Evolutionary conservation across 73 alveolate genomes (phyloP), one percentile per base, ranked within the genome.

Genomic region (Breviolum minutum): DNA sequence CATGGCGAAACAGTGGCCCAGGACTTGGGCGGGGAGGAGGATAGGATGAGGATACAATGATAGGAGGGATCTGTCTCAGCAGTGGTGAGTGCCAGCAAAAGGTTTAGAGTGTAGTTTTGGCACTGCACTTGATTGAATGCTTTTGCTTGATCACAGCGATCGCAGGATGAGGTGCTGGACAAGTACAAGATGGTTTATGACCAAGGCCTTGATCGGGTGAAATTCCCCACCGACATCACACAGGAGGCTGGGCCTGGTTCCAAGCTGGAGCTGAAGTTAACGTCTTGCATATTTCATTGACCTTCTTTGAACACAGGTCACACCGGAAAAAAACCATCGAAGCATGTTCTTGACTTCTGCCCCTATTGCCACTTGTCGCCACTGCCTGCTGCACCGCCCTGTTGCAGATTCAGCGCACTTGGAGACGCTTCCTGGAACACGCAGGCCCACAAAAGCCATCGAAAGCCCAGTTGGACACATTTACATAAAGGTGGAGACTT

Each of bases 151-250:
- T 68, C 77, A 68, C 54, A 40, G 5, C 54, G n/a, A n/a, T 68
- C 77, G 77, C 87, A 92, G 98, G 98, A 92, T 54, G 98, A 92
- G 90, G 98, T 92, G 48, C 70, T 92, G 90, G 98, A 92, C n/a
- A 92, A 92, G 80, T 92, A 92, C 79, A 66, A 64, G 60, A 60
- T 76, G 66, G 91, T 76, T 68, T 92, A 74, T 54, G 98, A 92
- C 66, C 98, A 92, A 22, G 63, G 69, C 63, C 80, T 92, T 17
- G 98, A 92, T 80, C 79, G 94, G 6, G 94, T 86, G 80, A 86
- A 86, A 64, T 86, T 86, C 80, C 94, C 94, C 10, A 0, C 64
- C 30, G 94, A 86, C 71, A 86, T 86, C 80, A 62, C 94, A 5
- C 64, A 22, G 63, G 94, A 86, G 94, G 94, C 26, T 5, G 32